phyloP scores from a whole-genome alignment of 306 rosid species.

The Coriaria nepalensis region DNA sequence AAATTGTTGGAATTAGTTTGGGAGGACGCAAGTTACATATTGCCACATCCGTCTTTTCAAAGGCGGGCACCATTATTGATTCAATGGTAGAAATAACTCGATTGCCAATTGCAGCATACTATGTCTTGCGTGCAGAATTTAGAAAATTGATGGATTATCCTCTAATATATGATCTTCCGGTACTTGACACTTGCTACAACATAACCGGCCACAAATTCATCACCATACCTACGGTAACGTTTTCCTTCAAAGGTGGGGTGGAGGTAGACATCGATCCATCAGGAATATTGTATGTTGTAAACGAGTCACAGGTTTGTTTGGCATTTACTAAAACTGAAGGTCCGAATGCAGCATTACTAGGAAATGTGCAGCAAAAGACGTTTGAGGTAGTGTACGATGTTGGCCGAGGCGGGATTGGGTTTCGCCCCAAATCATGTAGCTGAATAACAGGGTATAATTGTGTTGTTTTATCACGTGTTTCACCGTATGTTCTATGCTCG shows the following conservation, averaged over 20 bases:
- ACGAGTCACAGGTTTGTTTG: constrained; percentile 34
- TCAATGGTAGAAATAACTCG: constrained; percentile 61
- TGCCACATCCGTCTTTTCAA: constrained; percentile 24
- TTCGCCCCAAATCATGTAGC: constrained; percentile 37
- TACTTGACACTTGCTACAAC: constrained; percentile 63
- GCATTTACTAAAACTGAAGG: constrained; percentile 43
- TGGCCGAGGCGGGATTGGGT: constrained; percentile 41
- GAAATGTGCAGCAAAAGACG: constrained; percentile 63
- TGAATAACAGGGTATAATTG: too few species aligned
- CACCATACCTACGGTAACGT: constrained; percentile 24
- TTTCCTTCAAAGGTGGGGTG: constrained; percentile 22
- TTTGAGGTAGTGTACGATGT: constrained; percentile 52
- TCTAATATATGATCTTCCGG: constrained; percentile 4
- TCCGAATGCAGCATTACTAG: constrained; percentile 33
- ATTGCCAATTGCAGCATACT: constrained; percentile 46
- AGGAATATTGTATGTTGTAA: constrained; percentile 21
- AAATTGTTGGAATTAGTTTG: constrained; percentile 26
- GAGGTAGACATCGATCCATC: constrained; percentile 16
- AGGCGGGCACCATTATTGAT: constrained; percentile 46
- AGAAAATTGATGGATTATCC: constrained; percentile 35
- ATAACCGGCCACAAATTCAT: constrained; percentile 8
- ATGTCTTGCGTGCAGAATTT: constrained; percentile 21
- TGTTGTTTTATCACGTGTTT: too few species aligned
- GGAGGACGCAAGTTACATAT: constrained; percentile 21
- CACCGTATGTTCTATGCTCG: too few species aligned